Evolutionary conservation across 805 yeast species (phyloP), one percentile per base, ranked within the genome.

Genomic region (Spathaspora girioi): DNA sequence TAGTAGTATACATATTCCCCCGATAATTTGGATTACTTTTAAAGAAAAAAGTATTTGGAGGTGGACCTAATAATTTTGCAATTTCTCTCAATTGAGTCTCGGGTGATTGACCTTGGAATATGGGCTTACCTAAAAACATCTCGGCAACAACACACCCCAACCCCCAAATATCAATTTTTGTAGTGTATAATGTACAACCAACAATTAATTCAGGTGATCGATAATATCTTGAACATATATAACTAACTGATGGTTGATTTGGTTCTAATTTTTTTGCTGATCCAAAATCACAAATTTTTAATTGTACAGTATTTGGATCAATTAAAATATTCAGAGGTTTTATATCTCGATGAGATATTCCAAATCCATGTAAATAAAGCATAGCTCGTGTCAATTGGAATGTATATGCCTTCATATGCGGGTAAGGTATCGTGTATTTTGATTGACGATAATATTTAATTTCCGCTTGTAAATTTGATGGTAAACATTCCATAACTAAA

Each of bases 101-200:
- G 48, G 97, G 96, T 54, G 88, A 86, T 59, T 84, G 89, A 45
- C 99, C 98, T 69, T 92, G 97, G 73, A 94, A 94, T n/a, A 94
- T 83, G 0, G 98, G 96, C 64, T 83, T 85, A 14, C 97, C 97
- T 55, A 91, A 79, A 51, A 87, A 78, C 89, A 94, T 85, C 70
- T 94, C 99, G 12, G 97, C 97, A 54, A 94, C 73, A 35, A 94
- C 97, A 73, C 99, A 93, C 1, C 98, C 99, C 53, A 93, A 75
- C 15, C 97, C 97, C 99, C 99, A 94, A 61, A 92, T 87, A 68
- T 94, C 99, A 53, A 94, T 93, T 63, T 91, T 89, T 2, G 96
- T 86, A 3, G 96, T 83, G 67, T 94, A 94, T 38, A 85, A 79
- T 53, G 92, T 82, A 59, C 91, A 87, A 1, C 99, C 99, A 50